Percentiles rank a stretch among this genome's conserved stretches.
phyloP scores from a whole-genome alignment of 2,329 filamentous ascomycete genomes.

The Colletotrichum somersetense region DNA sequence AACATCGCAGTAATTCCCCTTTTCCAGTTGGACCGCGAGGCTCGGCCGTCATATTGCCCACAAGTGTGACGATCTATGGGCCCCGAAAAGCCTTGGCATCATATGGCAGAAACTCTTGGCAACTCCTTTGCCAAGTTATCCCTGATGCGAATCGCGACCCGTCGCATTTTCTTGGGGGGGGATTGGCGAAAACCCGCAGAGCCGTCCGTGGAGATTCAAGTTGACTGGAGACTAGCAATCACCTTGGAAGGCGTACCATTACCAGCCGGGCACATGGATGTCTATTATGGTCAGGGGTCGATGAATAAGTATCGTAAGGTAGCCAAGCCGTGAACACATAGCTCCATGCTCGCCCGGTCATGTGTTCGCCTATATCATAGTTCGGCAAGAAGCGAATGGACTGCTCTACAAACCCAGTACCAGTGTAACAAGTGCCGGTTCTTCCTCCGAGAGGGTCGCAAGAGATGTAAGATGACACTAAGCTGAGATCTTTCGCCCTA shows the following conservation, averaged over 20 bases:
- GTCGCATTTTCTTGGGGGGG: conserved; percentile 25
- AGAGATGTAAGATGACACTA: neutral
- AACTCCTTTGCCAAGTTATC: conserved; percentile 33
- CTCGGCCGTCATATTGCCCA: neutral
- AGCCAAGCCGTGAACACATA: conserved; percentile 6
- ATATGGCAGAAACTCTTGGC: conserved; percentile 22
- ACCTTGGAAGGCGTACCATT: neutral
- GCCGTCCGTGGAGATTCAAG: conserved; percentile 24
- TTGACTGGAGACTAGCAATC: neutral
- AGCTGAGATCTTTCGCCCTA: neutral
- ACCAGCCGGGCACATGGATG: conserved; percentile 7
- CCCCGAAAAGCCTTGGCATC: conserved; percentile 20
- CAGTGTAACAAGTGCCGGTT: conserved; percentile 13
- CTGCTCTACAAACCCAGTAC: conserved; percentile 21
- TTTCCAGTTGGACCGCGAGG: conserved; percentile 3
- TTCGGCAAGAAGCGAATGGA: conserved; percentile 17
- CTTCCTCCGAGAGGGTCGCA: conserved; percentile 5
- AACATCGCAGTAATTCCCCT: neutral
- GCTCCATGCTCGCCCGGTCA: conserved; percentile 11
- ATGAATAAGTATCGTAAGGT: neutral
- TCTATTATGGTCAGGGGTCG: neutral
- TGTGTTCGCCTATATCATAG: neutral
- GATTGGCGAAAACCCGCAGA: conserved; percentile 4
- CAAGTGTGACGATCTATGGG: conserved; percentile 22
- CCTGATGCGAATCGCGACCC: conserved; percentile 9